These are phyloP conservation scores for Diospyros lotus DNA, from an alignment of 148 eudicot genomes.

Conservation along the genomic window DNA sequence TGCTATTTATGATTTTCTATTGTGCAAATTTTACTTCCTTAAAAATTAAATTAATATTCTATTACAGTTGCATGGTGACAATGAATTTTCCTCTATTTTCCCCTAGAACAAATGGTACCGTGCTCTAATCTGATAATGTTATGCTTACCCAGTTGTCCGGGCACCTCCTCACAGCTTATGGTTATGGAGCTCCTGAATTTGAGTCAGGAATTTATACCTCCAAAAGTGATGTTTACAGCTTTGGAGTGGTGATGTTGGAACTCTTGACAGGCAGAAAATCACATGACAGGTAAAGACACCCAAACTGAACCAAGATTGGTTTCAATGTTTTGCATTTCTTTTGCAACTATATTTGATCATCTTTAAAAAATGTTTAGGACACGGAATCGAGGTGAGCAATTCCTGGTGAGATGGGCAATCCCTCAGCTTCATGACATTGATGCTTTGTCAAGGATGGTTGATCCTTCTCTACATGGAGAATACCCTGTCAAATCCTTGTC, in stretches of 20 bases:
- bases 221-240: slow-evolving; percentile 92
- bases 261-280: slow-evolving; percentile 93
- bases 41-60: not conserved
- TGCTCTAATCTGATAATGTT: slow-evolving; percentile 9
- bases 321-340: not conserved
- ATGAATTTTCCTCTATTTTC: not conserved
- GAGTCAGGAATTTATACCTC: slow-evolving; percentile 84
- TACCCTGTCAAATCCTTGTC: slow-evolving; percentile 78
- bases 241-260: slow-evolving; percentile 97
- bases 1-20: not conserved
- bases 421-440: slow-evolving; percentile 99
- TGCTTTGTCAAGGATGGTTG: slow-evolving; percentile 89
- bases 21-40: not conserved
- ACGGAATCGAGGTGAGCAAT: slow-evolving; percentile 69
- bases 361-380: slow-evolving; percentile 36
- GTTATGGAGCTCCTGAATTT: slow-evolving; percentile 96
- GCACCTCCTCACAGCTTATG: slow-evolving; percentile 70
- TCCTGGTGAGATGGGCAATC: slow-evolving; percentile 90
- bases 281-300: slow-evolving; percentile 67
- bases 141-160: slow-evolving; percentile 72
- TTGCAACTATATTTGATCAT: slow-evolving; percentile 9
- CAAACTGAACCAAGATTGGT: slow-evolving; percentile 8
- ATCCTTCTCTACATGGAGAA: slow-evolving; percentile 69
- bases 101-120: not conserved
- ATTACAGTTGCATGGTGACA: not conserved